A percentile compares a stretch with the other conserved stretches of the same genome.
Evolutionary conservation across 805 yeast species (phyloP).

Genomic region (Wickerhamiella siamensis): DNA sequence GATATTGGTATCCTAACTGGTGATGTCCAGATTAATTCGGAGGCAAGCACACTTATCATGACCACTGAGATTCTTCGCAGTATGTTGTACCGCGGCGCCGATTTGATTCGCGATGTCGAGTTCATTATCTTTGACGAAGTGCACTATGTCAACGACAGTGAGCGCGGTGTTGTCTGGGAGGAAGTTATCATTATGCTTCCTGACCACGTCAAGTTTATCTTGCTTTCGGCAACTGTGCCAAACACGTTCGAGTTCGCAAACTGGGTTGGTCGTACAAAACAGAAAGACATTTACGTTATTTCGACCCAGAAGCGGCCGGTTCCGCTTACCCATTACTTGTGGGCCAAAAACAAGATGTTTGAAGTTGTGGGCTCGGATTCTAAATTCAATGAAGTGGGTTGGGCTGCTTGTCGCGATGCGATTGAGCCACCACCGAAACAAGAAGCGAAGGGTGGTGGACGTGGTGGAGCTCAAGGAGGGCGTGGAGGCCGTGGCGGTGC

Average conservation of each 20-base stretch:
- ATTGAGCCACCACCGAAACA: constrained; percentile 5
- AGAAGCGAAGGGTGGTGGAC: constrained; percentile 1
- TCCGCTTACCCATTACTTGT: constrained; percentile 73
- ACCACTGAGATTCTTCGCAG: constrained; percentile 92
- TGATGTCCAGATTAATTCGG: constrained; percentile 94
- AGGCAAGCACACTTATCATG: constrained; percentile 92
- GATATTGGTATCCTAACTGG: constrained; percentile 95
- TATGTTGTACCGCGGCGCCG: constrained; percentile 95
- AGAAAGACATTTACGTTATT: constrained; percentile 88
- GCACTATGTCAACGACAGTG: constrained; percentile 92
- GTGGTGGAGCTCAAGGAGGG: constrained; percentile 19
- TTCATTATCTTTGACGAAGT: constrained; percentile 97
- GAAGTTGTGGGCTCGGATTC: constrained; percentile 66
- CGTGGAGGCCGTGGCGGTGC: constrained; percentile 27
- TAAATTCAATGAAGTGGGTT: constrained; percentile 51
- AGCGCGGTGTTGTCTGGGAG: constrained; percentile 98
- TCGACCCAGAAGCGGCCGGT: constrained; percentile 95
- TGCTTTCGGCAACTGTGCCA: constrained; percentile 96
- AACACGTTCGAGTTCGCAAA: constrained; percentile 94
- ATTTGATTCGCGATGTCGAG: constrained; percentile 89
- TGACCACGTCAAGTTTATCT: constrained; percentile 82
- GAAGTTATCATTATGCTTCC: constrained; percentile 97
- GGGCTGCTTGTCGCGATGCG: constrained; percentile 21
- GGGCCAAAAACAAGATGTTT: constrained; percentile 63
- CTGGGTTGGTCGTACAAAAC: constrained; percentile 97